Evolutionary conservation across 768 basidiomycete species (phyloP).

Genomic region (Termitomyces sp.): DNA sequence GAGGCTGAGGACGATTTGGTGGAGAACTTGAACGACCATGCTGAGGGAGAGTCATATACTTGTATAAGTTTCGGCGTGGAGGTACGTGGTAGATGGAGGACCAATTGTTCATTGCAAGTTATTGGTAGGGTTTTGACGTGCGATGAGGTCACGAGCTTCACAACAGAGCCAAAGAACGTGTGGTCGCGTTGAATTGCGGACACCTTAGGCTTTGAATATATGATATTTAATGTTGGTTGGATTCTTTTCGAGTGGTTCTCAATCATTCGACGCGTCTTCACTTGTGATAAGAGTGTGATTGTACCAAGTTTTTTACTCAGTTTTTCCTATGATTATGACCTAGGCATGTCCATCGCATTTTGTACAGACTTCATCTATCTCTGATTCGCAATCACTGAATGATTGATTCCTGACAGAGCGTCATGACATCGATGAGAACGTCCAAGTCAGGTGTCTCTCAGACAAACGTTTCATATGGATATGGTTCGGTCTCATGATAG

Average conservation of each 20-base stretch:
- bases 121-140: not conserved
- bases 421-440: not conserved
- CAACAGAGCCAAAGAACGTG: slow-evolving; percentile 5
- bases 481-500: no score
- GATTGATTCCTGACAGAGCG: not conserved
- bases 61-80: slow-evolving; percentile 3
- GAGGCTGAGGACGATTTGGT: slow-evolving; percentile 5
- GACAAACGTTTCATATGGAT: no score
- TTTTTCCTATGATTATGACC: not conserved
- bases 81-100: slow-evolving; percentile 12
- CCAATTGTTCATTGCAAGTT: slow-evolving; percentile 8
- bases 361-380: not conserved
- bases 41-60: slow-evolving; percentile 2
- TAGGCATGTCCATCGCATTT: not conserved
- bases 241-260: no score
- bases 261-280: not conserved
- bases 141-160: not conserved
- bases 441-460: not conserved
- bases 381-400: not conserved
- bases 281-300: no score
- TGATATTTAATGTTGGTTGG: no score
- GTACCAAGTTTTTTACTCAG: not conserved
- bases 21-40: slow-evolving; percentile 12
- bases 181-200: no score
- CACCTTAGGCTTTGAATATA: no score